Conservation (phyloP, 345 rosid species). For the Brassica napus region DNA sequence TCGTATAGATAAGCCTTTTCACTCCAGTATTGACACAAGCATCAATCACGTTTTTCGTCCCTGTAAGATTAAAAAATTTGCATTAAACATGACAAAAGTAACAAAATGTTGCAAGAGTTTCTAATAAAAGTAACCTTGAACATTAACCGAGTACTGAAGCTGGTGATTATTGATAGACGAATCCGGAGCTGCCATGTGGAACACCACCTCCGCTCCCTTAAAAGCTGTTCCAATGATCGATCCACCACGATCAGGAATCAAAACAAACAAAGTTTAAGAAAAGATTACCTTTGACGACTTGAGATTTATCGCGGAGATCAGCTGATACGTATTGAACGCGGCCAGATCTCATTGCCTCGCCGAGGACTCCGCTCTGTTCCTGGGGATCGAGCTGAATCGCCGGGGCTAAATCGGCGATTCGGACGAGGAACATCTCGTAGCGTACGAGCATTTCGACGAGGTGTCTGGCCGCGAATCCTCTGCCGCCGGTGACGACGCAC, state of each 20-base stretch:
- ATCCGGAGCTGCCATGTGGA: conserved; percentile 98
- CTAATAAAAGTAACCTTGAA: conserved; percentile 56
- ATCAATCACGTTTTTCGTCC: conserved; percentile 78
- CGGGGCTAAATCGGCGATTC: conserved; percentile 73
- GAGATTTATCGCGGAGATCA: conserved; percentile 76
- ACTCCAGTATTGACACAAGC: conserved; percentile 73
- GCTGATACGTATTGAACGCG: conserved; percentile 55
- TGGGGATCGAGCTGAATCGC: conserved; percentile 50
- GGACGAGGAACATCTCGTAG: conserved; percentile 53
- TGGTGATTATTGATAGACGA: conserved; percentile 73
- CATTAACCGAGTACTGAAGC: conserved; percentile 92
- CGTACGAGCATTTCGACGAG: conserved; percentile 80
- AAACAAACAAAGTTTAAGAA: neutral
- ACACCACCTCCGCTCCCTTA: conserved; percentile 81
- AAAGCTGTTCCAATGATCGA: conserved; percentile 45
- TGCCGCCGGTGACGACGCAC: conserved; percentile 92
- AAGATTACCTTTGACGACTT: conserved; percentile 66
- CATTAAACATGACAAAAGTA: neutral
- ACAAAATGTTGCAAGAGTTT: neutral
- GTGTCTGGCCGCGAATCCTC: conserved; percentile 90
- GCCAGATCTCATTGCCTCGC: conserved; percentile 66
- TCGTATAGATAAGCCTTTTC: conserved; percentile 86
- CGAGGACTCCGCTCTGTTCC: conserved; percentile 67
- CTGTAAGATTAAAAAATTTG: conserved; percentile 32
- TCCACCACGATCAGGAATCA: neutral